Conservation (phyloP, 208 protist genomes). For the Leishmania gerbilli region DNA sequence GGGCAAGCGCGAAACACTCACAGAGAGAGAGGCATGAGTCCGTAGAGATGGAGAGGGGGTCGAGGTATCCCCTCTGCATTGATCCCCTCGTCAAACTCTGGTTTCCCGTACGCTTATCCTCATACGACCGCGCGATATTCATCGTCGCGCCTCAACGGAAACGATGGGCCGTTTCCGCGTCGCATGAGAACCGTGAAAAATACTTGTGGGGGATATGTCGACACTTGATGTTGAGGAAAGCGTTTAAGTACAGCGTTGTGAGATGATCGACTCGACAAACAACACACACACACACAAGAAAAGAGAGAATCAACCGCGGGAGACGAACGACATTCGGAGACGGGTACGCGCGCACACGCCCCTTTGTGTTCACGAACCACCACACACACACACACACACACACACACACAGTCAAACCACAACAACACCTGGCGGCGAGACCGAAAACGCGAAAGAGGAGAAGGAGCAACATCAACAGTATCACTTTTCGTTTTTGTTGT, state of each 20-base stretch:
- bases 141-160: background rate
- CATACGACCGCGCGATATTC: background rate
- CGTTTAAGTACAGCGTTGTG: slow-evolving; percentile 7
- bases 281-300: slow-evolving; percentile 7
- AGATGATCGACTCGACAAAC: slow-evolving; percentile 8
- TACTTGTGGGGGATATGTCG: background rate
- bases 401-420: background rate
- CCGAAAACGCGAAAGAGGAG: too few species aligned
- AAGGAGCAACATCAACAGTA: too few species aligned
- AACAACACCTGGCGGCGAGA: background rate
- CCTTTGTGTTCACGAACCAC: background rate
- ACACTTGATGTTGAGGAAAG: background rate
- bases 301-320: too few species aligned
- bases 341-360: background rate
- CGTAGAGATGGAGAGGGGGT: background rate
- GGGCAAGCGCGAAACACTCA: background rate
- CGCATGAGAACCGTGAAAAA: background rate
- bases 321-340: background rate
- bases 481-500: too few species aligned
- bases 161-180: background rate
- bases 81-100: background rate
- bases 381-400: background rate
- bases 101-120: background rate
- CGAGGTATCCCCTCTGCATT: background rate
- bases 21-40: background rate